A percentile compares a stretch with the other conserved stretches of the same genome.
These are phyloP conservation scores for Triangularia setosa DNA, from an alignment of 2,329 filamentous ascomycete species.

Conservation along the genomic window DNA sequence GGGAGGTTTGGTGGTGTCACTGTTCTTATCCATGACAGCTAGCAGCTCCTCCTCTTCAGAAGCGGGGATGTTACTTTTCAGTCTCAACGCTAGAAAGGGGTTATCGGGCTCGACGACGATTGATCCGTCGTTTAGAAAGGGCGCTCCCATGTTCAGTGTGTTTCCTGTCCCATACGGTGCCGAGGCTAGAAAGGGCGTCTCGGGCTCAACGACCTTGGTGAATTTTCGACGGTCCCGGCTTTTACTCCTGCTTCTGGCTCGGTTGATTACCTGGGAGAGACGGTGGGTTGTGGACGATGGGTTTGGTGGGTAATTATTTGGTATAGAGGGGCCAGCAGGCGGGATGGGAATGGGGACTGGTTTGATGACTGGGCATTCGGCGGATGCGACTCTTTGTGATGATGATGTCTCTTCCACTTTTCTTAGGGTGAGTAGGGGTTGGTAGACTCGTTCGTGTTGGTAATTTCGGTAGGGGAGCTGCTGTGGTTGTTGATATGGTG, in stretches of 20 bases:
- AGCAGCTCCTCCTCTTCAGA: neutral
- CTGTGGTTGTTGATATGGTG: neutral
- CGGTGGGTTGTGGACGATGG: neutral
- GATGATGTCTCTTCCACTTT: neutral
- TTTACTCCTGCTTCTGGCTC: neutral
- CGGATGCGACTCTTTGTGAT: neutral
- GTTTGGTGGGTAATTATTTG: neutral
- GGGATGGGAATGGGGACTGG: neutral
- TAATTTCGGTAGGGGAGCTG: neutral
- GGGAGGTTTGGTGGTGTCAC: neutral
- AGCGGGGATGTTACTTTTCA: neutral
- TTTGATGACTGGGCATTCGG: neutral
- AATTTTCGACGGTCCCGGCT: neutral
- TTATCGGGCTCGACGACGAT: neutral
- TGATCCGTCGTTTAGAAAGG: neutral
- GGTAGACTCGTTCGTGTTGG: neutral
- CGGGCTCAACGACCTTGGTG: neutral
- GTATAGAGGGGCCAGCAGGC: neutral
- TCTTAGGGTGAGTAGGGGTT: neutral
- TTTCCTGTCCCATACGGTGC: neutral
- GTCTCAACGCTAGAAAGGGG: neutral
- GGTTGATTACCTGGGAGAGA: neutral
- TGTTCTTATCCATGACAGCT: neutral
- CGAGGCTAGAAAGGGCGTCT: neutral
- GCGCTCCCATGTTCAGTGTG: neutral